A percentile compares a stretch with the other conserved stretches of the same genome.
Evolutionary conservation across 2,329 filamentous ascomycete genomes (phyloP).

Genomic region (Aspergillus fumigatus): DNA sequence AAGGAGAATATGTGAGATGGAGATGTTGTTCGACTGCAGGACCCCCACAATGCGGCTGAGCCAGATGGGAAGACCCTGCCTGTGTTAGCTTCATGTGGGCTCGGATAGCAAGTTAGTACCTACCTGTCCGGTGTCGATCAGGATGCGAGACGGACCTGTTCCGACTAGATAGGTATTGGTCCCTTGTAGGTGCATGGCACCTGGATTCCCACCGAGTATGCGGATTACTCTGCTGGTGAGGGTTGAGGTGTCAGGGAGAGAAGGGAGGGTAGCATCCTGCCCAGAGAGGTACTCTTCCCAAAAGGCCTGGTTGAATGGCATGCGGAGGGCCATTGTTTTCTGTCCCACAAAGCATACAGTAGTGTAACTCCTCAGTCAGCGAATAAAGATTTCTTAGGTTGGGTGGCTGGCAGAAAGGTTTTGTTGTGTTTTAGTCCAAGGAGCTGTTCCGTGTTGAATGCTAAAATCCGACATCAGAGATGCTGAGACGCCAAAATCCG

Average conservation of each 20-base stretch:
- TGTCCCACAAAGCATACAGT: too few relatives aligned
- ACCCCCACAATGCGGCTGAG: constrained; percentile 29
- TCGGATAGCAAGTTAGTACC: too few relatives aligned
- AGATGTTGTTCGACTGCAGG: constrained; percentile 24
- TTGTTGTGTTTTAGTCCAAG: too few relatives aligned
- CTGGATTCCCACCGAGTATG: constrained; percentile 41
- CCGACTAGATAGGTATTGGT: constrained; percentile 38
- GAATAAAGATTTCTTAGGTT: too few relatives aligned
- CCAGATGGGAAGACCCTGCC: constrained; percentile 31
- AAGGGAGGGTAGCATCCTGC: constrained; percentile 24
- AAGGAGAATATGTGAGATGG: constrained; percentile 40
- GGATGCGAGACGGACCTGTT: constrained; percentile 24
- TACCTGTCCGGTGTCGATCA: constrained; percentile 30
- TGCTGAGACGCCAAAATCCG: too few relatives aligned
- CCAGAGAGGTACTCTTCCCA: constrained; percentile 12
- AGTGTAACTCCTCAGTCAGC: too few relatives aligned
- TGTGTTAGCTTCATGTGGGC: constrained; percentile 23
- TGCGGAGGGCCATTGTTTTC: constrained; percentile 3
- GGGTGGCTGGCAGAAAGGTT: too few relatives aligned
- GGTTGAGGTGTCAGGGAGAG: constrained; percentile 34
- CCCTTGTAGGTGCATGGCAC: constrained; percentile 37
- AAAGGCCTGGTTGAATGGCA: constrained; percentile 6
- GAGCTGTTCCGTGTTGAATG: too few relatives aligned
- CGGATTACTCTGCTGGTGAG: constrained; percentile 38
- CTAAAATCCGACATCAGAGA: too few relatives aligned